phyloP scores from a whole-genome alignment of 1,284 basidiomycete genomes.

The Trichosporon sp. region DNA sequence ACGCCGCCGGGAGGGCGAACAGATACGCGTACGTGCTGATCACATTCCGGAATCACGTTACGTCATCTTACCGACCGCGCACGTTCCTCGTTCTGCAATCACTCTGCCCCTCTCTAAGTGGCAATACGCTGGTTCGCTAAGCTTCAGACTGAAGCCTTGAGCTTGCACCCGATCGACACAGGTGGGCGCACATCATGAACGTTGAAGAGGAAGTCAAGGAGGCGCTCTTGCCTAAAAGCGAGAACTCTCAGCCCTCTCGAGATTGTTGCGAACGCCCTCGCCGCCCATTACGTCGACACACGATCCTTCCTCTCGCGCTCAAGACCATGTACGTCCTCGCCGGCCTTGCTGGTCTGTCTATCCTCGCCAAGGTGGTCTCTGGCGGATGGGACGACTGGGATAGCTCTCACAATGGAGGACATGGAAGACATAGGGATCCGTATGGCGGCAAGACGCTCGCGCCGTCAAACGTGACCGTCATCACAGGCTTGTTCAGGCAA shows the following conservation, averaged over 20 bases:
- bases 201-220: not conserved
- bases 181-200: not conserved
- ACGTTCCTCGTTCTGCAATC: too few relatives aligned
- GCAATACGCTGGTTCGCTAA: too few relatives aligned
- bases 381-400: not conserved
- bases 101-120: too few relatives aligned
- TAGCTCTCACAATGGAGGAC: not conserved
- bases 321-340: not conserved
- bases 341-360: not conserved
- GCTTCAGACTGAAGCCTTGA: too few relatives aligned
- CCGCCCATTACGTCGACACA: not conserved
- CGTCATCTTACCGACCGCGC: too few relatives aligned
- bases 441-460: constrained; percentile 19
- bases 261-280: not conserved
- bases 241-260: not conserved
- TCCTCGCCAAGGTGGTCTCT: not conserved
- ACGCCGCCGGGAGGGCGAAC: too few relatives aligned
- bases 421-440: constrained; percentile 3
- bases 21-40: too few relatives aligned
- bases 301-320: not conserved
- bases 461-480: constrained; percentile 25
- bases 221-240: not conserved
- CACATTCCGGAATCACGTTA: too few relatives aligned
- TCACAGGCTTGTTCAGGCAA: constrained; percentile 23
- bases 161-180: too few relatives aligned